Evolutionary conservation across 495 filamentous ascomycete species (phyloP), one percentile per base, ranked within the genome.

Genomic region (Neurospora terricola): DNA sequence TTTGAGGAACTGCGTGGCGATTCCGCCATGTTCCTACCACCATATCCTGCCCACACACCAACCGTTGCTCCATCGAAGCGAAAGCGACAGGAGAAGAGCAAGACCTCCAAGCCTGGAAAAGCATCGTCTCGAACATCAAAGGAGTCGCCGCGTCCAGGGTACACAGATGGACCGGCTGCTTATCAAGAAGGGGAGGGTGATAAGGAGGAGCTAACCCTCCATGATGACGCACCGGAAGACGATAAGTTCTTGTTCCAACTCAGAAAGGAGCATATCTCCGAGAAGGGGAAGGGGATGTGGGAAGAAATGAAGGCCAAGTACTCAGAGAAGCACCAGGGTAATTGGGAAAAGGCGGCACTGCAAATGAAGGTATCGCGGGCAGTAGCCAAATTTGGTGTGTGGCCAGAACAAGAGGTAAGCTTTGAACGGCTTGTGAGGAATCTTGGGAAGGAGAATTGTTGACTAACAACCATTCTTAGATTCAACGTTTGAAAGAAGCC

Each of bases 261-360:
- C 18, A 79, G 83, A 18, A 84, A 82, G 62, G 76, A 82, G 70
- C 81, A 80, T 73, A 76, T 82, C n/a, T 76, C 79, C 37, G 83
- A 83, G 23, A 85, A 84, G 72, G 85, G 85, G 40, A 85, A 86
- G 76, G 85, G 84, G 2, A 86, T 86, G 83, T 86, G 85, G 85
- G 83, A 85, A 40, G 80, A 82, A 68, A 86, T 86, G 73, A 83
- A 82, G 72, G 78, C 79, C n/a, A 80, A 82, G 54, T 86, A 83
- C 74, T 79, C 82, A 38, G 80, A 81, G 38, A 80, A 76, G 66
- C 83, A 78, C 27, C 73, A 76, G 70, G 80, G 79, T n/a, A 83
- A 82, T 54, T 80, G 81, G 75, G 78, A 79, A 68, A 84, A 85
- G 71, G 84, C 84, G 37, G 81, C 80, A 18, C 78, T 86, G 0